Evolutionary conservation across 2,329 filamentous ascomycete species (phyloP).

Genomic region (Trichoderma arundinaceum): DNA sequence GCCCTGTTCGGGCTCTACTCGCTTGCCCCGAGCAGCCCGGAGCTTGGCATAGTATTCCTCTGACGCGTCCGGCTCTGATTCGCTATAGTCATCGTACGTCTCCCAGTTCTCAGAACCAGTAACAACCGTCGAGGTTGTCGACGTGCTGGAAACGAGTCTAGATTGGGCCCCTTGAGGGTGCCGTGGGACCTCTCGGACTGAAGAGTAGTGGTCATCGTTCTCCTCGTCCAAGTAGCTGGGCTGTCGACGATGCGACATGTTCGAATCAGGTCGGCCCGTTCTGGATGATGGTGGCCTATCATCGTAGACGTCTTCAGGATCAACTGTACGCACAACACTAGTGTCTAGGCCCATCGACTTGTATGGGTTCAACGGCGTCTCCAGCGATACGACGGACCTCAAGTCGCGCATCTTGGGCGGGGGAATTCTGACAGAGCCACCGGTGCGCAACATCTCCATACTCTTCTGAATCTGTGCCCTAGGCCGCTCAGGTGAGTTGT

Average conservation of each 20-base stretch:
- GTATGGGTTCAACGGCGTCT: constrained; percentile 57
- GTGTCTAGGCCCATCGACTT: constrained; percentile 55
- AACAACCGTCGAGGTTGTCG: constrained; percentile 74
- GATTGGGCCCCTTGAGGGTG: constrained; percentile 54
- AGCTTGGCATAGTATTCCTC: constrained; percentile 83
- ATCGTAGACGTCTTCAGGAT: constrained; percentile 86
- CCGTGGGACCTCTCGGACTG: constrained; percentile 47
- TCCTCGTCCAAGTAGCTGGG: constrained; percentile 40
- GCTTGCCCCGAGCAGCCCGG: constrained; percentile 69
- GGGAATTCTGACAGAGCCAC: constrained; percentile 68
- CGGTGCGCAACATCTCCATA: constrained; percentile 56
- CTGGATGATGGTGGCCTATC: constrained; percentile 55
- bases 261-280: constrained; percentile 50
- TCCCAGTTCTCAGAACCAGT: constrained; percentile 97
- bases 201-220: constrained; percentile 48
- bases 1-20: constrained; percentile 58
- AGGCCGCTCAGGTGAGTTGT: constrained; percentile 79
- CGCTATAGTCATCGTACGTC: constrained; percentile 86
- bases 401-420: constrained; percentile 94
- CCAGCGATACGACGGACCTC: constrained; percentile 56
- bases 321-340: constrained; percentile 64
- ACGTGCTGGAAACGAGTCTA: constrained; percentile 69
- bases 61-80: constrained; percentile 74
- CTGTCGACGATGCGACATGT: constrained; percentile 43
- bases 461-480: constrained; percentile 49